Percentiles rank a stretch among this genome's conserved stretches.
Evolutionary conservation across 1,139 yeast genomes (phyloP).

Genomic region (Suhomyces kunorum): DNA sequence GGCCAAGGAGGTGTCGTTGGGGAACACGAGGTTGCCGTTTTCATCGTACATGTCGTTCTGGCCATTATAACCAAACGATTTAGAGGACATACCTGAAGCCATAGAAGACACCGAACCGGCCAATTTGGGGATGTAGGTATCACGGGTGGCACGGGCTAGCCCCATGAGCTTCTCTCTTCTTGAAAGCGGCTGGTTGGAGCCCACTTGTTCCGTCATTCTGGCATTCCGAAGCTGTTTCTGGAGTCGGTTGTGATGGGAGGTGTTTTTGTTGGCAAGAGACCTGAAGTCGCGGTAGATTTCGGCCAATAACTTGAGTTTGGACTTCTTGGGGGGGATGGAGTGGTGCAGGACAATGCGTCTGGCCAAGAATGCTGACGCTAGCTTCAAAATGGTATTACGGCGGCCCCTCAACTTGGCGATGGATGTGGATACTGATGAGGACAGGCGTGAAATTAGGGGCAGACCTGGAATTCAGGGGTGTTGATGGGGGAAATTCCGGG

Average conservation of each 20-base stretch:
- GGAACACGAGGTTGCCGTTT: constrained; percentile 36
- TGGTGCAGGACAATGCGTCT: constrained; percentile 18
- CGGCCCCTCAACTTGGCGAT: constrained; percentile 19
- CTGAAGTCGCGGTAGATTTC: constrained; percentile 30
- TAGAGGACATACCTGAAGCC: constrained; percentile 48
- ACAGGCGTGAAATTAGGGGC: background rate
- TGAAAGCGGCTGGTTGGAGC: constrained; percentile 13
- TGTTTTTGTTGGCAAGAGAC: constrained; percentile 16
- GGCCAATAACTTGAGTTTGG: constrained; percentile 21
- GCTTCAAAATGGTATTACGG: constrained; percentile 11
- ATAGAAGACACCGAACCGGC: constrained; percentile 50
- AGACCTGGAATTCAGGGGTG: too few relatives aligned
- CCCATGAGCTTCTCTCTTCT: constrained; percentile 46
- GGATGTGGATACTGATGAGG: background rate
- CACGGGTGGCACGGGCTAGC: constrained; percentile 56
- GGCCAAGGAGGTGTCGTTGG: constrained; percentile 40
- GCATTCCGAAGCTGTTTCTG: constrained; percentile 11
- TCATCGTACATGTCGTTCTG: constrained; percentile 32
- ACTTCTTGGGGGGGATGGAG: constrained; percentile 10
- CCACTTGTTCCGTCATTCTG: constrained; percentile 10
- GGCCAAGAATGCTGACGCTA: constrained; percentile 25
- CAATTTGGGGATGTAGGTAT: constrained; percentile 55
- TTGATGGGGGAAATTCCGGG: too few relatives aligned
- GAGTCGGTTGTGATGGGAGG: constrained; percentile 1
- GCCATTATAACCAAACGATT: constrained; percentile 29